These are phyloP conservation scores for Schizosaccharomyces lindneri DNA, from an alignment of 805 yeast species.

Conservation along the genomic window DNA sequence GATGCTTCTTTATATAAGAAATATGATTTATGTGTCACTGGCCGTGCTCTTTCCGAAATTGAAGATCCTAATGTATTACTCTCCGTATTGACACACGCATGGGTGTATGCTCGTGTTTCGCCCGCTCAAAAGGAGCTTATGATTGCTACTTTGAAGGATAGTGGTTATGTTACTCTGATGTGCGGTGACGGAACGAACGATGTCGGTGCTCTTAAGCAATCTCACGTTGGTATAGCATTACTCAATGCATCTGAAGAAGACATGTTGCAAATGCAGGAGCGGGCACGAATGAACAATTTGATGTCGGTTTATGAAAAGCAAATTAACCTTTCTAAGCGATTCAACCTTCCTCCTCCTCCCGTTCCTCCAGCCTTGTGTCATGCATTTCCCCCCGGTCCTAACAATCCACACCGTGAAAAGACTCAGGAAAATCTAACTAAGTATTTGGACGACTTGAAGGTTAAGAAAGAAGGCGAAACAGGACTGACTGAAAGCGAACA, in stretches of 20 bases:
- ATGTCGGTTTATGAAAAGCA: slow-evolving; percentile 62
- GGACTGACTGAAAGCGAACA: slow-evolving; percentile 17
- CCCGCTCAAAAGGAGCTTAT: slow-evolving; percentile 88
- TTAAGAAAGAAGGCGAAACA: slow-evolving; percentile 34
- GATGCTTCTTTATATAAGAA: slow-evolving; percentile 31
- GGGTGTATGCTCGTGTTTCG: slow-evolving; percentile 95
- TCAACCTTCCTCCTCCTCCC: slow-evolving; percentile 49
- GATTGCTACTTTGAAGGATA: slow-evolving; percentile 52
- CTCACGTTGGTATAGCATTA: slow-evolving; percentile 93
- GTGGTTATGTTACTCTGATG: slow-evolving; percentile 87
- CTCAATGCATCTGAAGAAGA: slow-evolving; percentile 91
- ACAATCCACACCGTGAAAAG: slow-evolving; percentile 64
- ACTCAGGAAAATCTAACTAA: not conserved
- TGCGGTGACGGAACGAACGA: slow-evolving; percentile 99
- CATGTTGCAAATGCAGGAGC: slow-evolving; percentile 66
- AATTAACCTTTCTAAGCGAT: slow-evolving; percentile 45
- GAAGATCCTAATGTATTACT: slow-evolving; percentile 42
- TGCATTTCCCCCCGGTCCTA: slow-evolving; percentile 83
- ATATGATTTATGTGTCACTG: slow-evolving; percentile 78
- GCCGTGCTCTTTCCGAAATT: slow-evolving; percentile 56
- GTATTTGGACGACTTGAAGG: slow-evolving; percentile 68
- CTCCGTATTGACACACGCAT: slow-evolving; percentile 59
- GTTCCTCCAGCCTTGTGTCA: slow-evolving; percentile 79
- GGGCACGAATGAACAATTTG: slow-evolving; percentile 38
- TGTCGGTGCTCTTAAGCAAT: slow-evolving; percentile 96